Evolutionary conservation across 257 asterid species (phyloP), one percentile per base, ranked within the genome.

Genomic region (Gentiana macrophylla): DNA sequence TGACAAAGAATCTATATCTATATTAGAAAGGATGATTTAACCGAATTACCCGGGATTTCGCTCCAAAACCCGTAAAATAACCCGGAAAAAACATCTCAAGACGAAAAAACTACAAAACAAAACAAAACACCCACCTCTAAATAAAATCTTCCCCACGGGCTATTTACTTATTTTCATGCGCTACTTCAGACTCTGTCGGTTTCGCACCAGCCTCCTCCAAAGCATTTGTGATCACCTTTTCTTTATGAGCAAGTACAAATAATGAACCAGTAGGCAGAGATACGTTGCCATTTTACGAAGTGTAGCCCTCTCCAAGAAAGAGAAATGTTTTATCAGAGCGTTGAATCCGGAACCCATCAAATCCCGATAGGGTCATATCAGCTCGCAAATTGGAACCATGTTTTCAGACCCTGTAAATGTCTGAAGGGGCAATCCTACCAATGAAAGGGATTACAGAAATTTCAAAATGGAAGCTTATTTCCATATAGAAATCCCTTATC

Each of bases 351-450:
- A 92, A 83, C 56, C 99, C 99, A 70, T 92, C 99, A 67, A 92
- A 92, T 47, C 99, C 99, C 1, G 97, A 95, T 59, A 92, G 94
- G 57, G 99, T 92, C 99, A 92, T 92, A 77, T 92, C 99, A 45
- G 99, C 97, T 37, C 99, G 90, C 61, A 92, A 94, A 75, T 92
- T 92, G 41, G 99, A 84, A 33, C 99, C 97, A 48, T 91, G 88
- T 69, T 92, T 92, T 97, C 99, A 92, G 62, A 92, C 88, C 57
- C 94, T 71, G 51, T 92, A 92, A 49, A 97, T 92, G 65, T 92
- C 99, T 2, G 97, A 92, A 12, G 99, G 99, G 62, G 99, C 99
- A 67, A 92, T 81, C 72, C 99, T 79, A 60, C 97, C 94, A 68
- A 92, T 83, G 69, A 92, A 92, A 1, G 99, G 99, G 65, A 92